These are phyloP conservation scores for Neltuma alba DNA, from an alignment of 306 rosid genomes.

Conservation along the genomic window DNA sequence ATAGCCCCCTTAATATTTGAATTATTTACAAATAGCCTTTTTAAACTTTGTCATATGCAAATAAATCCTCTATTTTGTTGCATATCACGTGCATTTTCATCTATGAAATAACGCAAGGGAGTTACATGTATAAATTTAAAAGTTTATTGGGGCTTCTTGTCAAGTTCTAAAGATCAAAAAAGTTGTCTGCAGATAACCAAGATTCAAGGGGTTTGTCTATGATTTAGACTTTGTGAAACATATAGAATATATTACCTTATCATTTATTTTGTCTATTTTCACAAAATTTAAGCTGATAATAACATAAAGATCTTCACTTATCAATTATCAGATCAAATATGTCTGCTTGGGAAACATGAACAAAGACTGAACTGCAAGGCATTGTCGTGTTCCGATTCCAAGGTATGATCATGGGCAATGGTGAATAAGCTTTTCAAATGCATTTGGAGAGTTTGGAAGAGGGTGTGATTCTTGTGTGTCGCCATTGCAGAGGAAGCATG, in stretches of 20 bases:
- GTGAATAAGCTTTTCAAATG: neutral
- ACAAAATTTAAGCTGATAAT: neutral
- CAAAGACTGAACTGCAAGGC: slow-evolving; percentile 51
- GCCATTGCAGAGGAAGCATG: slow-evolving; percentile 23
- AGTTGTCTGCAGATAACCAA: neutral
- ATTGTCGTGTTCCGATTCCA: neutral
- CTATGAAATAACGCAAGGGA: neutral
- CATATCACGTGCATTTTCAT: no score
- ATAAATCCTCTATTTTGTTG: no score
- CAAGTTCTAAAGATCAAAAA: neutral
- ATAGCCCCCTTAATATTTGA: no score
- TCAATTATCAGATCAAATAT: slow-evolving; percentile 66
- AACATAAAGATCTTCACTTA: neutral
- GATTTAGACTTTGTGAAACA: neutral
- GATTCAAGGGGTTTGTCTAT: neutral
- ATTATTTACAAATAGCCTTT: no score
- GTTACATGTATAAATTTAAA: no score
- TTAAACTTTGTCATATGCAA: no score
- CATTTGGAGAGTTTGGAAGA: slow-evolving; percentile 24
- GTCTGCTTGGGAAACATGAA: slow-evolving; percentile 91
- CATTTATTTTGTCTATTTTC: neutral
- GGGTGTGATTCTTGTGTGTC: slow-evolving; percentile 14
- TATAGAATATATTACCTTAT: neutral
- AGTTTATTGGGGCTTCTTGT: neutral
- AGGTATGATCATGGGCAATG: neutral